phyloP scores from a whole-genome alignment of 768 basidiomycete genomes.

The Russula vinacea region DNA sequence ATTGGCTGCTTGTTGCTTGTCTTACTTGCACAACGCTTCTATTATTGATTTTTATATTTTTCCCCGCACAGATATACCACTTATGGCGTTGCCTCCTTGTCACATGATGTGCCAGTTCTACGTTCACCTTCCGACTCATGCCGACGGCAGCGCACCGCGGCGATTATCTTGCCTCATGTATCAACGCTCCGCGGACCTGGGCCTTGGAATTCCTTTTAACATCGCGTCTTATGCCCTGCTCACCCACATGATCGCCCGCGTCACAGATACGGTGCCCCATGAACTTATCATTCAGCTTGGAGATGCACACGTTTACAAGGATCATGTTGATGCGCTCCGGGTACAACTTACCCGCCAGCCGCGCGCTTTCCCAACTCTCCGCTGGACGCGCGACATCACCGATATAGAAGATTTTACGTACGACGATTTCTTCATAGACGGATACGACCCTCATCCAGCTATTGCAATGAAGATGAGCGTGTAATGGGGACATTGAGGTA shows the following conservation, averaged over 20 bases:
- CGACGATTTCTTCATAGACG: conserved; percentile 82
- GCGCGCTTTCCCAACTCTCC: conserved; percentile 75
- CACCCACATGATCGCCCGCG: conserved; percentile 95
- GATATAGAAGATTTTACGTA: conserved; percentile 78
- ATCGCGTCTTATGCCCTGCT: conserved; percentile 98
- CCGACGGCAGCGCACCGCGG: conserved; percentile 49
- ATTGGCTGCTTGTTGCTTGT: neutral
- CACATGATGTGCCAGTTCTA: conserved; percentile 99
- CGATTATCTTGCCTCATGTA: conserved; percentile 94
- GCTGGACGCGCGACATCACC: conserved; percentile 61
- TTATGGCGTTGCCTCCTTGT: conserved; percentile 97
- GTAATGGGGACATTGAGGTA: conserved; percentile 34
- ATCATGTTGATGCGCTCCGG: conserved; percentile 86
- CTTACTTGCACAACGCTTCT: neutral
- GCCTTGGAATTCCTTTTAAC: conserved; percentile 97
- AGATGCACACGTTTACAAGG: conserved; percentile 93
- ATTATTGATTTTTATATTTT: neutral
- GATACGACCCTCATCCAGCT: conserved; percentile 77
- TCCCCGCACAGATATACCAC: conserved; percentile 65
- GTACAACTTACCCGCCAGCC: conserved; percentile 78
- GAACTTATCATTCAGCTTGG: conserved; percentile 96
- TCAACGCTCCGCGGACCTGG: conserved; percentile 95
- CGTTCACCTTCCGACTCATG: conserved; percentile 74
- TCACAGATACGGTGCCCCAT: conserved; percentile 81
- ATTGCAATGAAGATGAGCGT: conserved; percentile 98